Evolutionary conservation across 176 grass and related monocot species (phyloP), one percentile per base, ranked within the genome.

Genomic region (Lolium multiflorum): DNA sequence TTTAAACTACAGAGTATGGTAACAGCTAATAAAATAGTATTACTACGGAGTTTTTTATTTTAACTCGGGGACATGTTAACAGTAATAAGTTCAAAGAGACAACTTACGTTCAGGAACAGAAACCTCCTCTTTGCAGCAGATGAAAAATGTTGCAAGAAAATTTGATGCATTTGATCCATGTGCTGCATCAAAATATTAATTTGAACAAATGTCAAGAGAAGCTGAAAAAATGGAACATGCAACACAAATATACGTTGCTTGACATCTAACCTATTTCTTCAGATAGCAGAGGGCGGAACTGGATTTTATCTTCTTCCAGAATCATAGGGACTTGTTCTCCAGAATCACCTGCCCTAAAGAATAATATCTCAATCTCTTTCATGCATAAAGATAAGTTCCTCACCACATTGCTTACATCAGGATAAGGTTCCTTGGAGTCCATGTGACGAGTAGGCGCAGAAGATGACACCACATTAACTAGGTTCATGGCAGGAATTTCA

Each of bases 291-390:
- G 86, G 88, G 9, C 68, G 90, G 62, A 94, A 91, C 39, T 94
- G 81, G 50, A 97, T 58, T 88, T 84, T 91, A 79, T 89, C 86
- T 85, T 91, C 90, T 82, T 91, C 90, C 49, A 94, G 80, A 91
- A 92, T 88, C 24, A 63, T 86, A 16, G 81, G 87, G 78, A 92
- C 84, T 88, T 97, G 81, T 86, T 58, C 88, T 81, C 87, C 90
- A 44, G 90, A 94, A 81, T 89, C 87, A 25, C 84, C 84, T 65
- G 90, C 92, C 82, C 57, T 89, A 22, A 78, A 50, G 79, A 94
- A 97, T 77, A 94, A 86, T 60, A 74, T 85, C 86, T 97, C 90
- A 87, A 92, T 61, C 10, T 89, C 55, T 72, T 91, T 89, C 81
- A 97, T 85, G 72, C 90, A 86, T 63, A 68, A 76, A 39, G 67